These are phyloP conservation scores for Malus asiatica DNA, from an alignment of 306 rosid genomes.

Conservation along the genomic window DNA sequence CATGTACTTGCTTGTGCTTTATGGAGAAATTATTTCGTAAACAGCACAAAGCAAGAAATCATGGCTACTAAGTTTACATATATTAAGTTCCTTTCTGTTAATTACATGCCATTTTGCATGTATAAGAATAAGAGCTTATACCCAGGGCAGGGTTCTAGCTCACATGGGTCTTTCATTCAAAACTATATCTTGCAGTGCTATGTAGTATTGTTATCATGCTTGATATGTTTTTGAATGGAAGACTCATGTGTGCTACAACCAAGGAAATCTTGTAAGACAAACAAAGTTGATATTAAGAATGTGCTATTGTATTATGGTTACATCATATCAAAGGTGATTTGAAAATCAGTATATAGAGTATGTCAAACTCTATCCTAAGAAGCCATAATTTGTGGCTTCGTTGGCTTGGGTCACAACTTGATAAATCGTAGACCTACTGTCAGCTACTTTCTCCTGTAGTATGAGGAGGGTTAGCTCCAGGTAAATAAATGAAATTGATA, in stretches of 20 bases:
- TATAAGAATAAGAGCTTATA: neutral
- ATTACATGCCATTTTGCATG: neutral
- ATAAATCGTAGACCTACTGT: neutral
- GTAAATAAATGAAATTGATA: neutral
- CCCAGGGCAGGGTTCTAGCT: neutral
- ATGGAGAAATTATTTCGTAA: neutral
- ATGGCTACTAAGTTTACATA: neutral
- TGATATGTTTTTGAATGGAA: conserved; percentile 10
- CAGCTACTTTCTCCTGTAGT: neutral
- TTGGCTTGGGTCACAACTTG: neutral
- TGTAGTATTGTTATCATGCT: neutral
- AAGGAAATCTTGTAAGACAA: neutral
- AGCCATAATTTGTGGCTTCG: neutral
- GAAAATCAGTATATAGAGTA: neutral
- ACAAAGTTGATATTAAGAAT: neutral
- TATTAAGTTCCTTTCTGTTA: neutral
- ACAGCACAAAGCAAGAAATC: neutral
- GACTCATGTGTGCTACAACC: neutral
- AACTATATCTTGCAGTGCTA: neutral
- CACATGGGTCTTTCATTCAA: conserved; percentile 2
- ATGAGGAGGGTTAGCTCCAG: neutral
- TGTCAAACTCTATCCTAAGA: neutral
- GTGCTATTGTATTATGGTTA: neutral
- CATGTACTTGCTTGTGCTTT: neutral
- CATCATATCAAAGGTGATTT: neutral